Evolutionary conservation across 768 basidiomycete genomes (phyloP).

Genomic region (Tylopilus sp.): DNA sequence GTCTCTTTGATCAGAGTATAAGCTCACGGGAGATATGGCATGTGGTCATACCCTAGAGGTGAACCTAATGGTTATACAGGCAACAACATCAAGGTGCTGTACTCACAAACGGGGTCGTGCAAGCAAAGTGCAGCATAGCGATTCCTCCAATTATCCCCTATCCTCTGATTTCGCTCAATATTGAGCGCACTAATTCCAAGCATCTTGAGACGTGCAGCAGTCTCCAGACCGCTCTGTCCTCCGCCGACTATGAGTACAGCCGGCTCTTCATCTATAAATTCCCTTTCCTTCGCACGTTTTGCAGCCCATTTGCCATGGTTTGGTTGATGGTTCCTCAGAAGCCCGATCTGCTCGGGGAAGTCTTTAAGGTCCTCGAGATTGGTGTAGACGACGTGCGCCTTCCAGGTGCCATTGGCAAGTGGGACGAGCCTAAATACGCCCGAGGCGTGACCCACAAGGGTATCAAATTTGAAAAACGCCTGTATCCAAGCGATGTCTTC

Average conservation of each 20-base stretch:
- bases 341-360: conserved; percentile 42
- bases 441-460: conserved; percentile 34
- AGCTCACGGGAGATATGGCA: conserved; percentile 49
- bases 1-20: not conserved
- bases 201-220: conserved; percentile 31
- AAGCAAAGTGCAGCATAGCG: conserved; percentile 28
- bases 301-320: conserved; percentile 23
- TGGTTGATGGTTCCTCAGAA: conserved; percentile 40
- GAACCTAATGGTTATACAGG: too few species aligned
- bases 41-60: conserved; percentile 36
- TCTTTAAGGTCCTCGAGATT: conserved; percentile 48
- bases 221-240: conserved; percentile 52
- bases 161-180: conserved; percentile 21
- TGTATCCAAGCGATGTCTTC: conserved; percentile 43
- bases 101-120: conserved; percentile 32
- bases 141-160: conserved; percentile 33
- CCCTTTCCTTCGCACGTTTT: conserved; percentile 25
- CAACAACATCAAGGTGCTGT: too few species aligned
- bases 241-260: conserved; percentile 36
- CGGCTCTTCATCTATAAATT: conserved; percentile 41
- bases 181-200: conserved; percentile 9
- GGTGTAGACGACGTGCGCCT: conserved; percentile 47
- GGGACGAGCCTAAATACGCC: conserved; percentile 49
- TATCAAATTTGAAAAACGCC: conserved; percentile 42
- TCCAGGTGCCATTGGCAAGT: conserved; percentile 40